Conservation (phyloP, 148 eudicot species). For the Rhododendron griersonianum region DNA sequence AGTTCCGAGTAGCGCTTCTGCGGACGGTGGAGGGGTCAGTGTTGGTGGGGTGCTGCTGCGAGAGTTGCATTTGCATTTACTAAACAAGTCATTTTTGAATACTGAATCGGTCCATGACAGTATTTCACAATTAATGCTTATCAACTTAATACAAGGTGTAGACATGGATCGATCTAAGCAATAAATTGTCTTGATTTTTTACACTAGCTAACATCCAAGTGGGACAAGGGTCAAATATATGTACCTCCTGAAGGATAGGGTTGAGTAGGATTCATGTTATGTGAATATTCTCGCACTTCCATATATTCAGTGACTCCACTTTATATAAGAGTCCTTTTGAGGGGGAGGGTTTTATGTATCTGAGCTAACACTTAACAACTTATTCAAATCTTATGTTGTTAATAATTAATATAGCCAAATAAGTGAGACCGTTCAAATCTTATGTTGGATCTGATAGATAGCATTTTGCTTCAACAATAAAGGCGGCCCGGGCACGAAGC, state of each 20-base stretch:
- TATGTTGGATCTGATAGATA: too few relatives aligned
- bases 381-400: background rate
- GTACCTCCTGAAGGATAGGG: background rate
- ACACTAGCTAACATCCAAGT: background rate
- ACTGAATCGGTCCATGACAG: background rate
- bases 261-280: background rate
- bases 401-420: background rate
- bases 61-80: background rate
- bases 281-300: background rate
- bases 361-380: background rate
- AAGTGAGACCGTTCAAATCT: conserved; percentile 14
- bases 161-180: background rate
- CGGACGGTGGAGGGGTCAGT: background rate
- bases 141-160: background rate
- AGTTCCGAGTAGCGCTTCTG: background rate
- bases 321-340: too few relatives aligned
- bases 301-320: background rate
- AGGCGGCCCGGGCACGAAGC: too few relatives aligned
- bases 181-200: background rate
- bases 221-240: background rate
- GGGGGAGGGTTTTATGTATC: background rate
- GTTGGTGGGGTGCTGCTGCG: background rate
- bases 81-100: background rate
- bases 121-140: background rate
- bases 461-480: too few relatives aligned